phyloP scores from a whole-genome alignment of 2,329 filamentous ascomycete genomes.

The Boeremia exigua region DNA sequence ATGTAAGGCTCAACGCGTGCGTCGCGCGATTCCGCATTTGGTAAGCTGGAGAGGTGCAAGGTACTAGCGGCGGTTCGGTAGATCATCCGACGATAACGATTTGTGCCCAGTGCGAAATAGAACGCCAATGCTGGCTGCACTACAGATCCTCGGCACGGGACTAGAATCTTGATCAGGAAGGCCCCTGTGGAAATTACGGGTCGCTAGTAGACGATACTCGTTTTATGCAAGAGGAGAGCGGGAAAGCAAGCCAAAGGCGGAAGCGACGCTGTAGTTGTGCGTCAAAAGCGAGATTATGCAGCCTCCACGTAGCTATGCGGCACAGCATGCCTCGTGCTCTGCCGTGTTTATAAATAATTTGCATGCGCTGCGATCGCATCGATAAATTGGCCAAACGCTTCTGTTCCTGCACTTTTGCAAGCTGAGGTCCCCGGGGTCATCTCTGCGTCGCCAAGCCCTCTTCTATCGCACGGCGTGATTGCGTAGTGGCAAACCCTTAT shows the following conservation, averaged over 20 bases:
- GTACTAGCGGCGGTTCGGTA: constrained; percentile 7
- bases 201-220: not conserved
- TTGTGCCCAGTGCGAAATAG: constrained; percentile 1
- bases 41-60: not conserved
- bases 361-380: not conserved
- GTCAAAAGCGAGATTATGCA: constrained; percentile 3
- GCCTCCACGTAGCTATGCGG: not conserved
- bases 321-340: not conserved
- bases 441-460: not conserved
- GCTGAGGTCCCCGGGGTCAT: not conserved
- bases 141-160: not conserved
- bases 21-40: not conserved
- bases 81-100: constrained; percentile 4
- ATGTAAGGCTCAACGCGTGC: not conserved
- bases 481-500: not conserved
- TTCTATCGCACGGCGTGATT: not conserved
- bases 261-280: not conserved
- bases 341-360: constrained; percentile 4
- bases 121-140: not conserved
- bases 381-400: not conserved
- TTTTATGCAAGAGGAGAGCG: not conserved
- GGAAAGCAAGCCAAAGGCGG: not conserved
- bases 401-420: not conserved
- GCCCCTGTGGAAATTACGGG: constrained; percentile 8
- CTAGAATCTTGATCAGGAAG: constrained; percentile 5